Evolutionary conservation across 1,284 basidiomycete species (phyloP).

Genomic region (Apiotrichum sp.): DNA sequence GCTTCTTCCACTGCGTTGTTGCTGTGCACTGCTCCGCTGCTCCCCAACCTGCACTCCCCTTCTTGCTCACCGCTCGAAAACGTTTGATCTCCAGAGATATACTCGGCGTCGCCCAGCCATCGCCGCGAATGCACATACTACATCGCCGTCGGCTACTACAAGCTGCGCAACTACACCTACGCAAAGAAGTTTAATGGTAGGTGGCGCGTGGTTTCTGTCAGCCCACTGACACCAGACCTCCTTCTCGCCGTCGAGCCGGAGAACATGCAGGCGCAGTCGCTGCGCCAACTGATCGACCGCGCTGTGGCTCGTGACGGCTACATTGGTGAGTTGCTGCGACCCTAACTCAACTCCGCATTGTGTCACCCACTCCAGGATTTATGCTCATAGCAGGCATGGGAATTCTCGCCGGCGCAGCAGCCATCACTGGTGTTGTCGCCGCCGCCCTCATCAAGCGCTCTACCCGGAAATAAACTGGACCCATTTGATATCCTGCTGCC

Average conservation of each 20-base stretch:
- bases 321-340: slow-evolving; percentile 51
- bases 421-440: slow-evolving; percentile 72
- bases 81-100: slow-evolving; percentile 63
- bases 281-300: slow-evolving; percentile 77
- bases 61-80: too few species aligned
- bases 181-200: slow-evolving; percentile 90
- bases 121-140: slow-evolving; percentile 96
- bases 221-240: slow-evolving; percentile 54
- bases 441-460: slow-evolving; percentile 81
- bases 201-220: not conserved
- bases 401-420: slow-evolving; percentile 80
- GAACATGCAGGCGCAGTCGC: slow-evolving; percentile 87
- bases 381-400: slow-evolving; percentile 64
- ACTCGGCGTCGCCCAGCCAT: slow-evolving; percentile 77
- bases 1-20: too few species aligned
- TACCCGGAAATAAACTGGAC: slow-evolving; percentile 46
- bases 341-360: too few species aligned
- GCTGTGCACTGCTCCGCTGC: too few species aligned
- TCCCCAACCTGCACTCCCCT: too few species aligned
- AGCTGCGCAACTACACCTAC: slow-evolving; percentile 92
- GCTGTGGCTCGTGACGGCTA: slow-evolving; percentile 66
- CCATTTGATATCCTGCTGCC: too few species aligned
- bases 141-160: slow-evolving; percentile 92
- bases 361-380: not conserved
- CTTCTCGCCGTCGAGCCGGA: slow-evolving; percentile 88